These are phyloP conservation scores for Phylloporus rhodoxanthus DNA, from an alignment of 768 basidiomycete species.

Conservation along the genomic window DNA sequence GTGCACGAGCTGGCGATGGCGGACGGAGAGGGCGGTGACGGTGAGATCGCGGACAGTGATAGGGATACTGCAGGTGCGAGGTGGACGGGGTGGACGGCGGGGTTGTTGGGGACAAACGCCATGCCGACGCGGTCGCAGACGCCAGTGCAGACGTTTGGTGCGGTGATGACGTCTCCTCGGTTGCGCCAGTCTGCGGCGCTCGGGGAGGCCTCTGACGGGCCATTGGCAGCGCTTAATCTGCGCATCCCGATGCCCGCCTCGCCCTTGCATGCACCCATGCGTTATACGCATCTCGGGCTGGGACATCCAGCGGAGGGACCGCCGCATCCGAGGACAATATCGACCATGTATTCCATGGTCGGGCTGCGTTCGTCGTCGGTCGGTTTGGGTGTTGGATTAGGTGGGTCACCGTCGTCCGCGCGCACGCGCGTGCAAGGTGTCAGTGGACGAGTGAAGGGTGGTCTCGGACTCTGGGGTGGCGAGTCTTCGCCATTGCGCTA, in stretches of 20 bases:
- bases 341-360: slow-evolving; percentile 61
- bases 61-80: slow-evolving; percentile 12
- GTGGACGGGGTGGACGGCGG: slow-evolving; percentile 52
- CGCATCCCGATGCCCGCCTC: slow-evolving; percentile 53
- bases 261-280: background rate
- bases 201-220: slow-evolving; percentile 18
- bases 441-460: background rate
- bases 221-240: slow-evolving; percentile 43
- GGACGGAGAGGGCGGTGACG: background rate
- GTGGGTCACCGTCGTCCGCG: slow-evolving; percentile 13
- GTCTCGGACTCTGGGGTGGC: background rate
- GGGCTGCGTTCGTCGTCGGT: slow-evolving; percentile 41
- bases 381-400: slow-evolving; percentile 19
- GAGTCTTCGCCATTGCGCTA: slow-evolving; percentile 1
- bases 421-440: background rate
- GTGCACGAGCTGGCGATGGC: slow-evolving; percentile 39
- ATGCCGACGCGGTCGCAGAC: slow-evolving; percentile 34
- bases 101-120: slow-evolving; percentile 41
- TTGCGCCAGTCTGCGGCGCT: slow-evolving; percentile 46
- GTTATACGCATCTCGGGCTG: slow-evolving; percentile 13
- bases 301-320: slow-evolving; percentile 9
- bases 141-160: slow-evolving; percentile 59
- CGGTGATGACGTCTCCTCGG: slow-evolving; percentile 62
- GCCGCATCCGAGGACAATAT: slow-evolving; percentile 44
- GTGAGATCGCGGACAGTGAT: background rate